Conservation (phyloP, 2,329 filamentous ascomycete genomes). For the Aspergillus oerlinghausenensis region DNA sequence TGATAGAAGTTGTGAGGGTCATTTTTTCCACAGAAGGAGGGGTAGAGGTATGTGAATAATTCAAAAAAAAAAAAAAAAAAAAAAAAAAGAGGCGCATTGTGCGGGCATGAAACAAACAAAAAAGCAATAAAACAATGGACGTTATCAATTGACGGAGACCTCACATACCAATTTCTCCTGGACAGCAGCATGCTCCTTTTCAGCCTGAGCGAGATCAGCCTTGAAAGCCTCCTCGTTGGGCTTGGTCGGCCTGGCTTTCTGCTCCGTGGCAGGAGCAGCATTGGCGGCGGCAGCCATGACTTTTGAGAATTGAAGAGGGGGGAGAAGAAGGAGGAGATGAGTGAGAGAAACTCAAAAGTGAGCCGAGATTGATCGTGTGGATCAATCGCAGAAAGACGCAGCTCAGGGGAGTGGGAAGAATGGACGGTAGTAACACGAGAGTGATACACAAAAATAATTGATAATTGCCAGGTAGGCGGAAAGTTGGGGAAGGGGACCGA, state of each 20-base stretch:
- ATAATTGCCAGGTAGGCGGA: background rate
- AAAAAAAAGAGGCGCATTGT: background rate
- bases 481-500: background rate
- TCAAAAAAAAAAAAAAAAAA: conserved; percentile 1
- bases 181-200: conserved; percentile 78
- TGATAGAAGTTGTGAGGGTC: background rate
- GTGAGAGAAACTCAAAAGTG: conserved; percentile 3
- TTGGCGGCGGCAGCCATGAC: conserved; percentile 33
- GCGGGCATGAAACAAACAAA: conserved; percentile 1
- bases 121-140: conserved; percentile 1
- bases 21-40: background rate
- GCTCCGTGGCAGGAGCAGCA: conserved; percentile 32
- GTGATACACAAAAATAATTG: background rate
- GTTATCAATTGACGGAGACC: conserved; percentile 2
- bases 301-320: conserved; percentile 5
- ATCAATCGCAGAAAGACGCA: background rate
- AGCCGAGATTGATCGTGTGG: background rate
- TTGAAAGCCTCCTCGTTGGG: conserved; percentile 85
- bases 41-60: background rate
- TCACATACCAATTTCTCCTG: conserved; percentile 61
- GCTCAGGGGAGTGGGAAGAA: background rate
- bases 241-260: conserved; percentile 65
- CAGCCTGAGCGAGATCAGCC: conserved; percentile 68
- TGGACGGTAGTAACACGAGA: background rate
- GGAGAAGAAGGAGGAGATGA: conserved; percentile 6